Base-by-base conservation (phyloP, 495 filamentous ascomycete species). In the Hypoxylon rickii region DNA sequence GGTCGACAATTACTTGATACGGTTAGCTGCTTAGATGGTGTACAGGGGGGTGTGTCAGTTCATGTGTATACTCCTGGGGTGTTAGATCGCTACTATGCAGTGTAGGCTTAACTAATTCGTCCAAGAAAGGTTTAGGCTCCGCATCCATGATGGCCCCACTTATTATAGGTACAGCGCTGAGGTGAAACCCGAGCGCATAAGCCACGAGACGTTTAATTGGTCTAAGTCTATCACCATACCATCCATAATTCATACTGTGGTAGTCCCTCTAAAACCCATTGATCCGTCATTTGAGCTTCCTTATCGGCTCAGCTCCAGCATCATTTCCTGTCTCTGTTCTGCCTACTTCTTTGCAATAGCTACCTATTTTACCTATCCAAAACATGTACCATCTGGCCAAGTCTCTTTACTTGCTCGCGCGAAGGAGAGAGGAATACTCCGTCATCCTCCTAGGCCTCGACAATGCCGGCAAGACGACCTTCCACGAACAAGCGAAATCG, bases 331-430 rank as follows among this genome's bases (percentile, higher is more conserved):
- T 34, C 32, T n/a, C 13, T 12, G 3, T 12, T n/a, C 5, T 7
- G 3, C 32, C 32, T n/a, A 34, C 24, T 29, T 7, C n/a, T n/a
- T n/a, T n/a, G n/a, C n/a, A n/a, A n/a, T n/a, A n/a, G n/a, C n/a
- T n/a, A n/a, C n/a, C n/a, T n/a, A n/a, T n/a, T n/a, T n/a, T n/a
- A n/a, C n/a, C n/a, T n/a, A n/a, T n/a, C n/a, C n/a, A n/a, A n/a
- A n/a, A n/a, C 57, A 97, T 98, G 94, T 98, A 97, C 75, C 94
- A 97, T 73, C 85, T 98, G 54, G 86, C 92, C 66, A 97, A 96
- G 75, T 90, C 89, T 58, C 78, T 98, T 33, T 98, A 98, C 76
- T 82, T 90, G 40, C 87, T 95, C 55, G 92, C 91, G 47, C 97
- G 92, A 11, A 92, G 89, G 71, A 96, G 96, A 85, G 93, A 97